Evolutionary conservation across 2,329 filamentous ascomycete genomes (phyloP).

Genomic region (Juglanconis oblonga): DNA sequence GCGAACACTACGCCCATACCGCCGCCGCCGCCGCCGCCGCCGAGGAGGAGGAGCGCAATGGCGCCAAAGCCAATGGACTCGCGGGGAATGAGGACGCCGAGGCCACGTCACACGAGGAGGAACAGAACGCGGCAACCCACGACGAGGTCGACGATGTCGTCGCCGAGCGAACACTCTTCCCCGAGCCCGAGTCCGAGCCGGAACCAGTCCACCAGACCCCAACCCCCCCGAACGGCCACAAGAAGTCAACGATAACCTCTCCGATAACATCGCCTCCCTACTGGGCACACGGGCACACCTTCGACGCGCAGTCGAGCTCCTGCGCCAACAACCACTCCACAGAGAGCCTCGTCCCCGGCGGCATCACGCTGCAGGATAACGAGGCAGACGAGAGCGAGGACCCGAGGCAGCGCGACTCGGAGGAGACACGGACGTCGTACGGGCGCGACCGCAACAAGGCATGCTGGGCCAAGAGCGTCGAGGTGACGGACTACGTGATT

Average conservation of each 20-base stretch:
- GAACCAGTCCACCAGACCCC: background rate
- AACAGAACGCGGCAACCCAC: background rate
- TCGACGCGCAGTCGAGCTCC: constrained; percentile 27
- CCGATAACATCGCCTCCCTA: constrained; percentile 40
- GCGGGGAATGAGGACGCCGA: background rate
- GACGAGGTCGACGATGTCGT: background rate
- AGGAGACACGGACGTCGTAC: constrained; percentile 18
- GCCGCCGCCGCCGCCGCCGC: background rate
- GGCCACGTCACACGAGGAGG: background rate
- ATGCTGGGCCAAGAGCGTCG: constrained; percentile 64
- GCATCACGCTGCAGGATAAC: constrained; percentile 62
- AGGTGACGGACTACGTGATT: constrained; percentile 54
- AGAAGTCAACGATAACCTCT: constrained; percentile 18
- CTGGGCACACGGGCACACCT: constrained; percentile 33
- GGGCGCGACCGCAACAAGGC: constrained; percentile 47
- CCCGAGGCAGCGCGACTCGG: constrained; percentile 3
- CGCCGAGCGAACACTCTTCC: constrained; percentile 1
- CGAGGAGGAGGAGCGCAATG: background rate
- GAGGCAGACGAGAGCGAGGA: constrained; percentile 48
- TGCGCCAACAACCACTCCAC: constrained; percentile 42
- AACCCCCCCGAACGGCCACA: constrained; percentile 1
- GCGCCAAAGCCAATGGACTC: background rate
- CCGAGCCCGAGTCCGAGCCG: background rate
- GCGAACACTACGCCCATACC: constrained; percentile 12
- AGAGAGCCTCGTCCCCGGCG: constrained; percentile 50